Conservation (phyloP, 805 yeast species). For the Candida morakotiae region DNA sequence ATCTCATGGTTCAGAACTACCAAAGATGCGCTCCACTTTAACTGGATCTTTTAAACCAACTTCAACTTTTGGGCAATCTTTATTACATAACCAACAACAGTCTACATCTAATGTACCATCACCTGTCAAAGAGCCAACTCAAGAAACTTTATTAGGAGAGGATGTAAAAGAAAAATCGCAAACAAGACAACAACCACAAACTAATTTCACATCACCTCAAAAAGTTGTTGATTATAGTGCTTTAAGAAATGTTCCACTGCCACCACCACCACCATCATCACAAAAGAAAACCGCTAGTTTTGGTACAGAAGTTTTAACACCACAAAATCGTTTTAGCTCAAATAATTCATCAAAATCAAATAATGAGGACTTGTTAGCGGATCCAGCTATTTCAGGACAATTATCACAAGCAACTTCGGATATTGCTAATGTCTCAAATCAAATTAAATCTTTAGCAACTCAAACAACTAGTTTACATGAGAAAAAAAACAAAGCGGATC, state of each 20-base stretch:
- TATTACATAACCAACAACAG: slow-evolving; percentile 30
- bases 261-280: slow-evolving; percentile 34
- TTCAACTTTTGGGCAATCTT: slow-evolving; percentile 79
- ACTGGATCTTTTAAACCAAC: slow-evolving; percentile 67
- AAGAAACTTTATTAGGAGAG: slow-evolving; percentile 30
- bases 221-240: slow-evolving; percentile 46
- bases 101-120: slow-evolving; percentile 2
- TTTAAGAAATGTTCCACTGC: slow-evolving; percentile 43
- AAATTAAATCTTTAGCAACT: slow-evolving; percentile 69
- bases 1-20: slow-evolving; percentile 21
- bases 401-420: slow-evolving; percentile 79
- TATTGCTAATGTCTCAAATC: slow-evolving; percentile 81
- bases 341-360: slow-evolving; percentile 14
- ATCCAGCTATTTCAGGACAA: slow-evolving; percentile 59
- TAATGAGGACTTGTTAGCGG: slow-evolving; percentile 53
- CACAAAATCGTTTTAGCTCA: slow-evolving; percentile 4
- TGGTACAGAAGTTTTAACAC: slow-evolving; percentile 9
- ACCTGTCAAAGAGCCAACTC: slow-evolving; percentile 15
- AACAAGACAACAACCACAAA: slow-evolving; percentile 27
- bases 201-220: slow-evolving; percentile 19
- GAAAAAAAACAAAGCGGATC: slow-evolving; percentile 70
- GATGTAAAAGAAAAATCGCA: slow-evolving; percentile 17
- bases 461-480: slow-evolving; percentile 71
- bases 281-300: slow-evolving; percentile 6
- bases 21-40: slow-evolving; percentile 29